Evolutionary conservation across 2,329 filamentous ascomycete species (phyloP).

Genomic region (Didymella keratinophila): DNA sequence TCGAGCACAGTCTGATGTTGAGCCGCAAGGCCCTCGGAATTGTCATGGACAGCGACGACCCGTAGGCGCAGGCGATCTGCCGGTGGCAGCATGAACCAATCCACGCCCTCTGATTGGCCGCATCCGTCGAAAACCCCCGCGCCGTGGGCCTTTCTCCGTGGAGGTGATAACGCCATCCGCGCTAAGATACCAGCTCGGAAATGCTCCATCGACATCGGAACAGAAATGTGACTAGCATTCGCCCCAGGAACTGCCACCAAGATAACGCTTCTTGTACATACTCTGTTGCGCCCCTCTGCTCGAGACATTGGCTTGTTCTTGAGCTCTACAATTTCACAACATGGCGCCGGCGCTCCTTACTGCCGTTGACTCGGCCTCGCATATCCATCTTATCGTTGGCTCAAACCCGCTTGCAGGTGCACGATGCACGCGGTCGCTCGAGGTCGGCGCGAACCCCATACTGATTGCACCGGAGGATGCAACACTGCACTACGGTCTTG

Average conservation of each 20-base stretch:
- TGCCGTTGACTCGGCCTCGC: slow-evolving; percentile 72
- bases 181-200: slow-evolving; percentile 20
- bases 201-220: slow-evolving; percentile 20
- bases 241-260: slow-evolving; percentile 8
- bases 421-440: slow-evolving; percentile 79
- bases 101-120: slow-evolving; percentile 12
- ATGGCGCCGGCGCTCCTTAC: slow-evolving; percentile 71
- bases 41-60: slow-evolving; percentile 74
- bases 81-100: slow-evolving; percentile 17
- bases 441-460: slow-evolving; percentile 81
- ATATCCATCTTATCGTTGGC: slow-evolving; percentile 85
- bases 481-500: slow-evolving; percentile 67
- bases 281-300: slow-evolving; percentile 2
- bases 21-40: slow-evolving; percentile 76
- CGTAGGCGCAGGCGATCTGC: slow-evolving; percentile 17
- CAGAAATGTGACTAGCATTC: slow-evolving; percentile 21
- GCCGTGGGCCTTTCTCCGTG: slow-evolving; percentile 11
- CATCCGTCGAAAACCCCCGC: background rate
- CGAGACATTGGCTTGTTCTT: slow-evolving; percentile 22
- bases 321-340: slow-evolving; percentile 1
- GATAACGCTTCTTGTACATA: slow-evolving; percentile 1
- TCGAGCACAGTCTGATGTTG: slow-evolving; percentile 75
- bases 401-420: slow-evolving; percentile 86
- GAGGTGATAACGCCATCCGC: slow-evolving; percentile 13
- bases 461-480: slow-evolving; percentile 75